phyloP scores from a whole-genome alignment of 2,329 filamentous ascomycete species.

The Epichloe sp. region DNA sequence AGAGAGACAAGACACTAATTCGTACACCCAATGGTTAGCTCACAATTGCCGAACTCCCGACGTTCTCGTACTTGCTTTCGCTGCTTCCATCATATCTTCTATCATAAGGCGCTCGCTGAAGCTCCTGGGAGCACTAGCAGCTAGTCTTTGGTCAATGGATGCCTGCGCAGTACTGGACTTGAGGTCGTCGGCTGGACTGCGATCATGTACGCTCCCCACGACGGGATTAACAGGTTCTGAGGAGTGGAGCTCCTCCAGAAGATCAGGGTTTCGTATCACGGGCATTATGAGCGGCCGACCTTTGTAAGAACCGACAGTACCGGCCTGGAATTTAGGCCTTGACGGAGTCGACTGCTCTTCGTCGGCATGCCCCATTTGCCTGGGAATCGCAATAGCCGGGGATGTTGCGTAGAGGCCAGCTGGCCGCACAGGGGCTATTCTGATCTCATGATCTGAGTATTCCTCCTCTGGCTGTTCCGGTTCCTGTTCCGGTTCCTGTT shows the following conservation, averaged over 20 bases:
- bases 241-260: slow-evolving; percentile 34
- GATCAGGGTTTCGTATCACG: slow-evolving; percentile 33
- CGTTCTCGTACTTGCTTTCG: slow-evolving; percentile 10
- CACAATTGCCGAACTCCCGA: slow-evolving; percentile 9
- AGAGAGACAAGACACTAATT: neutral
- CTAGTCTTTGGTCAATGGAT: slow-evolving; percentile 22
- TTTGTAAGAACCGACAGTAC: slow-evolving; percentile 40
- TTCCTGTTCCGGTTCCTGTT: neutral
- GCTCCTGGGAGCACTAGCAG: slow-evolving; percentile 32
- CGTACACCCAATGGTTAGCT: slow-evolving; percentile 7
- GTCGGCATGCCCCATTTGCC: neutral
- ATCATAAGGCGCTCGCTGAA: slow-evolving; percentile 35
- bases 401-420: slow-evolving; percentile 27
- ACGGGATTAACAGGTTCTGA: slow-evolving; percentile 37
- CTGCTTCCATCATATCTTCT: slow-evolving; percentile 27
- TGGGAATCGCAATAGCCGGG: slow-evolving; percentile 27
- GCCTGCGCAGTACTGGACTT: slow-evolving; percentile 31
- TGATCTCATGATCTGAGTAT: slow-evolving; percentile 5
- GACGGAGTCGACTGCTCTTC: slow-evolving; percentile 19
- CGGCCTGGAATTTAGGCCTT: slow-evolving; percentile 21
- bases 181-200: slow-evolving; percentile 33
- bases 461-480: slow-evolving; percentile 16
- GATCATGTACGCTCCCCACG: slow-evolving; percentile 40
- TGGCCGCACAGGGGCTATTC: neutral
- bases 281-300: slow-evolving; percentile 39